Conservation (phyloP, 306 rosid species). For the Alnus rubra region DNA sequence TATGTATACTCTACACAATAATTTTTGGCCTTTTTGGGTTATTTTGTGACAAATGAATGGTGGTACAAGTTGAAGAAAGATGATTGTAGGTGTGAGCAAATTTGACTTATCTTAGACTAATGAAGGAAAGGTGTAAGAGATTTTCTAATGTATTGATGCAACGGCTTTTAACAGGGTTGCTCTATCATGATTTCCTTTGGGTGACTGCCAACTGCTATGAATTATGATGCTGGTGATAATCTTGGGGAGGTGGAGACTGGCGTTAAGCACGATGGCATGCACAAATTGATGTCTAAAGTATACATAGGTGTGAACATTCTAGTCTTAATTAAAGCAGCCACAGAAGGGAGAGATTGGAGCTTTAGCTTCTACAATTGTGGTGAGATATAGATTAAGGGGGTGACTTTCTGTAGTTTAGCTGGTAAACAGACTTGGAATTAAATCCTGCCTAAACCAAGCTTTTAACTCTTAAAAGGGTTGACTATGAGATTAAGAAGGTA, state of each 20-base stretch:
- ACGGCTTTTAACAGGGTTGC: neutral
- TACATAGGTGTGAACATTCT: too few relatives aligned
- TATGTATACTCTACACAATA: neutral
- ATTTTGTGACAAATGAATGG: neutral
- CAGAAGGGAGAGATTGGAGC: neutral
- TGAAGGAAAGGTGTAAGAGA: neutral
- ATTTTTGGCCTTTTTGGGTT: neutral
- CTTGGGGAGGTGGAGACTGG: neutral
- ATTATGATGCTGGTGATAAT: neutral
- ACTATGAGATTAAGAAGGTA: too few relatives aligned
- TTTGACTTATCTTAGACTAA: neutral
- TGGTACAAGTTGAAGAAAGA: too few relatives aligned
- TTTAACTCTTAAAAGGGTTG: too few relatives aligned
- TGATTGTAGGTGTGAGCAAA: neutral
- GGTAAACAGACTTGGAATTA: neutral
- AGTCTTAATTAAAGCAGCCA: too few relatives aligned
- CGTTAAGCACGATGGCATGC: too few relatives aligned
- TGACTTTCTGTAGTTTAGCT: neutral
- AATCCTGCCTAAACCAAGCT: too few relatives aligned
- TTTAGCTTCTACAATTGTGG: neutral
- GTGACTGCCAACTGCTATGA: neutral
- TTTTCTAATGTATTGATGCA: neutral
- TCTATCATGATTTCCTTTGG: neutral
- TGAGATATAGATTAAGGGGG: neutral
- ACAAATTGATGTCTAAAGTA: too few relatives aligned